phyloP scores from a whole-genome alignment of 805 yeast species.

The Hanseniaspora guilliermondii region DNA sequence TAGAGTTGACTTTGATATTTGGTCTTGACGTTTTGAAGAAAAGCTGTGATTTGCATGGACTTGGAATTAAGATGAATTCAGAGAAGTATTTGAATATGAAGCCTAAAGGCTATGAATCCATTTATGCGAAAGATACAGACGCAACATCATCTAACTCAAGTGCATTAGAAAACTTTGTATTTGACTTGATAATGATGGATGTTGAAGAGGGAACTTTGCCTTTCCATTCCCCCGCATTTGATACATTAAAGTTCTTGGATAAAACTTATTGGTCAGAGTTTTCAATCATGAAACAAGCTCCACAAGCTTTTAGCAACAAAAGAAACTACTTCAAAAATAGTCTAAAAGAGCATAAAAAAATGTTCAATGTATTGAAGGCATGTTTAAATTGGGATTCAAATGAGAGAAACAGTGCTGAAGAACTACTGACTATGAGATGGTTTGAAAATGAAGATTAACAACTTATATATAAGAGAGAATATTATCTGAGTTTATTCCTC shows the following conservation, averaged over 20 bases:
- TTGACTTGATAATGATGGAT: constrained; percentile 28
- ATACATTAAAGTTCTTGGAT: constrained; percentile 40
- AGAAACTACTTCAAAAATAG: constrained; percentile 26
- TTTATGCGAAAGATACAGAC: constrained; percentile 6
- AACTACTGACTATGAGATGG: constrained; percentile 45
- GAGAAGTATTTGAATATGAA: constrained; percentile 10
- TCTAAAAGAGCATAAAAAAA: constrained; percentile 30
- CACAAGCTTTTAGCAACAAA: constrained; percentile 19
- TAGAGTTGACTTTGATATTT: constrained; percentile 71
- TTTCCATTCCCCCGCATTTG: constrained; percentile 57
- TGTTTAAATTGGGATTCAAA: constrained; percentile 48
- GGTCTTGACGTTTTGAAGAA: constrained; percentile 62
- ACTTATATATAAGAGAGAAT: not conserved
- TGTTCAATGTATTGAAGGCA: constrained; percentile 43
- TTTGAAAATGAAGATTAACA: constrained; percentile 32
- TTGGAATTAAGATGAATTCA: constrained; percentile 54
- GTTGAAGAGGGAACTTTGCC: constrained; percentile 49
- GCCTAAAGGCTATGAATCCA: constrained; percentile 6
- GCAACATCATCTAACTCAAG: constrained; percentile 31
- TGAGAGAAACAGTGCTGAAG: constrained; percentile 46
- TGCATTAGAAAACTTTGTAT: constrained; percentile 27
- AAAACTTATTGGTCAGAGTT: constrained; percentile 5
- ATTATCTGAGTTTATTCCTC: not conserved
- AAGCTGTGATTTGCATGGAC: constrained; percentile 76
- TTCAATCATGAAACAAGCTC: constrained; percentile 13